Evolutionary conservation across 164 flowering plant genomes (phyloP).

Genomic region (grape (Vitis vinifera)): ASM3070453v1 NC_081813.1:5382001-5382500

Average conservation of each 20-base stretch:
- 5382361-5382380: slow-evolving; percentile 16
- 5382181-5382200: background rate
- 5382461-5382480: slow-evolving; percentile 9
- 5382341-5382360: slow-evolving; percentile 14
- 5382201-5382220: slow-evolving; percentile 8
- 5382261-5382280: slow-evolving; percentile 7
- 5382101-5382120: background rate
- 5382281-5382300: background rate
- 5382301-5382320: background rate
- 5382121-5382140: slow-evolving; percentile 1
- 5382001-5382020: background rate
- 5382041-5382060: too few relatives aligned
- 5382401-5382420: slow-evolving; percentile 13
- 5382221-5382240: background rate
- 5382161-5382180: slow-evolving; percentile 12
- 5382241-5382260: slow-evolving; percentile 12
- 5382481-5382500: background rate
- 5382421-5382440: slow-evolving; percentile 12
- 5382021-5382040: background rate
- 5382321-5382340: slow-evolving; percentile 11
- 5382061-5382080: background rate
- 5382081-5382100: background rate
- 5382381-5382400: slow-evolving; percentile 14
- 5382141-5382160: slow-evolving; percentile 11
- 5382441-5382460: slow-evolving; percentile 23